Evolutionary conservation across 495 filamentous ascomycete species (phyloP), one percentile per base, ranked within the genome.

Genomic region (Penicillium taxi): DNA sequence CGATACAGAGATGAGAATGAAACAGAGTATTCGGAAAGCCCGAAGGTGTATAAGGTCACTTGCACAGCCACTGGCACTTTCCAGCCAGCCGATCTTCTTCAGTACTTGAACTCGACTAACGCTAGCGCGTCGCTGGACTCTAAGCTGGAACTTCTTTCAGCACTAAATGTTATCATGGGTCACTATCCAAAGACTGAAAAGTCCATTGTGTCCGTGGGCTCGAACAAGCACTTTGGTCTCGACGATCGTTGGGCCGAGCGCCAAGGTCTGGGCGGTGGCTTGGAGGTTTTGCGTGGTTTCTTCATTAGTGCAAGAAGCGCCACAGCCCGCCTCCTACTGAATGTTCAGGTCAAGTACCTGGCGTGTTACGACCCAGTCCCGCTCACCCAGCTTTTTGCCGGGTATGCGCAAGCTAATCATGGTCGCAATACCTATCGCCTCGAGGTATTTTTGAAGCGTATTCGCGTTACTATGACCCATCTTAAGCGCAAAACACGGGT

Each of bases 301-400:
- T 82, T 82, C 41, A 66, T 78, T 35, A 84, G 79, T 55, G 73
- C 79, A 11, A 77, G 81, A 15, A 64, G 72, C 0, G 78, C 76
- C 6, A 84, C 82, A 3, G 71, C 74, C 3, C 70, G 80, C 5
- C 46, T 82, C 7, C 59, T 84, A 1, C 54, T 83, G 3, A 84
- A 86, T 35, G 69, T 75, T 2, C 66, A 71, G 35, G 64, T 71
- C 26, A 69, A 67, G 29, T 63, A 71, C 37, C 20, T 54, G 3
- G 67, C 66, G 3, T 61, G 55, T 33, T 69, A 66, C 45, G 33
- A 66, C 27, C 40, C 47, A 26, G 61, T 59, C 2, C 48, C 47
- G n/a, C 35, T 71, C 28, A 21, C 9, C 5, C 30, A 38, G 4
- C 34, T 61, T 15, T 59, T 70, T 9, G 12, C 12, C 4, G 45